A percentile compares a stretch with the other conserved stretches of the same genome.
Evolutionary conservation across 306 rosid species (phyloP).

Genomic region (Sindora glabra): DNA sequence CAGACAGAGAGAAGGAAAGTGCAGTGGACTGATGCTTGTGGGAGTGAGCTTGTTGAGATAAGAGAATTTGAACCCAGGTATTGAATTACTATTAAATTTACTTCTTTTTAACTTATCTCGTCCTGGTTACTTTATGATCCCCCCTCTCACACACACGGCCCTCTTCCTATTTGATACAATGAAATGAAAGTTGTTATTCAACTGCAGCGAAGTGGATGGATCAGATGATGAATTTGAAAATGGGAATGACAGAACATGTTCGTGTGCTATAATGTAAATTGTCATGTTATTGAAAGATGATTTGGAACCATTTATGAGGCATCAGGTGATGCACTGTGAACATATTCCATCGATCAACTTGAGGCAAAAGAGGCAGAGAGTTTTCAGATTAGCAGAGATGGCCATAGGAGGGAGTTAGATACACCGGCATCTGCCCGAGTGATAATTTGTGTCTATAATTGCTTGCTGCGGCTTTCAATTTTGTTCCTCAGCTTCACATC

Average conservation of each 20-base stretch:
- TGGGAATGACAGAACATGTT: conserved; percentile 72
- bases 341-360: conserved; percentile 24
- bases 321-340: conserved; percentile 25
- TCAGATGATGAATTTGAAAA: conserved; percentile 76
- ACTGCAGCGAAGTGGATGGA: conserved; percentile 75
- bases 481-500: conserved; percentile 40
- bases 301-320: conserved; percentile 23
- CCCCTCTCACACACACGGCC: neutral
- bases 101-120: neutral
- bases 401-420: conserved; percentile 13
- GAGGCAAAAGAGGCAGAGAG: conserved; percentile 26
- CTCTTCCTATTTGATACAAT: conserved; percentile 22
- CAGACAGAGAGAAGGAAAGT: conserved; percentile 65
- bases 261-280: conserved; percentile 74
- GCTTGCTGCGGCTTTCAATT: conserved; percentile 65
- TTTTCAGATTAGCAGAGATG: conserved; percentile 23
- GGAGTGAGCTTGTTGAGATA: conserved; percentile 74
- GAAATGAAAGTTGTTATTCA: conserved; percentile 23
- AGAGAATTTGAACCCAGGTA: conserved; percentile 97
- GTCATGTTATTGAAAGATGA: conserved; percentile 26
- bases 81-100: too few species aligned
- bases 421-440: conserved; percentile 20
- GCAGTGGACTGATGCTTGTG: conserved; percentile 93
- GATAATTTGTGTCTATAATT: conserved; percentile 41
- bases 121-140: neutral